These are phyloP conservation scores for Septoria petroselini DNA, from an alignment of 2,329 filamentous ascomycete species.

Conservation along the genomic window DNA sequence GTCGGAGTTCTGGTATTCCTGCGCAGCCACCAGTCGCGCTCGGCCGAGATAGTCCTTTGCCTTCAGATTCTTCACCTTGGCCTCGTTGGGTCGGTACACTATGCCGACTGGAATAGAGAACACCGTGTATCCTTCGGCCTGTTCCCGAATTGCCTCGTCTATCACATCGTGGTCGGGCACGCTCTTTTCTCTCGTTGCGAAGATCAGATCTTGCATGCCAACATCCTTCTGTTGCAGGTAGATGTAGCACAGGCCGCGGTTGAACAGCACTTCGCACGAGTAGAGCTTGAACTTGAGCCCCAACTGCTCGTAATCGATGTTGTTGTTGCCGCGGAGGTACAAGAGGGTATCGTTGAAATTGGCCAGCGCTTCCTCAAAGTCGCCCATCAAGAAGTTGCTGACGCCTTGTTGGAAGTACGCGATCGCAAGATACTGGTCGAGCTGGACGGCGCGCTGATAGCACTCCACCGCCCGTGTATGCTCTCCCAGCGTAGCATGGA, in stretches of 20 bases:
- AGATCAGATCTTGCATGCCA: conserved; percentile 86
- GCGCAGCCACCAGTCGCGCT: conserved; percentile 79
- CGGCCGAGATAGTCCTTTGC: conserved; percentile 97
- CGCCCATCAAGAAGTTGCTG: conserved; percentile 93
- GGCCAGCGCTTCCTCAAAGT: conserved; percentile 93
- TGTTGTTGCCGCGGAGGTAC: conserved; percentile 90
- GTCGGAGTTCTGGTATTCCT: conserved; percentile 32
- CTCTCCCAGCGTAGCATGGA: conserved; percentile 92
- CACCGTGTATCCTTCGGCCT: conserved; percentile 96
- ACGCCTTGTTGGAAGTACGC: conserved; percentile 98
- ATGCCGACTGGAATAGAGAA: conserved; percentile 97
- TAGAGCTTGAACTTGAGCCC: conserved; percentile 94
- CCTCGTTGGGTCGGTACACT: conserved; percentile 91
- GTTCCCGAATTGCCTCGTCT: conserved; percentile 89
- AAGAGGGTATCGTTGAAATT: conserved; percentile 98
- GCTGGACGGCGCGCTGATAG: conserved; percentile 84
- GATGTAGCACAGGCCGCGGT: conserved; percentile 94
- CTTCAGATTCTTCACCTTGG: conserved; percentile 97
- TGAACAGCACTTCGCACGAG: conserved; percentile 97
- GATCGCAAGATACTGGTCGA: conserved; percentile 94
- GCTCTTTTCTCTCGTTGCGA: conserved; percentile 91
- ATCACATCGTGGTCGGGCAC: conserved; percentile 97
- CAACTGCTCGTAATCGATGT: conserved; percentile 96
- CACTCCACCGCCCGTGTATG: conserved; percentile 94
- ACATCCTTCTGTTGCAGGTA: conserved; percentile 89